phyloP scores from a whole-genome alignment of 305 asterid genomes.

The Fraxinus dipetala region DNA sequence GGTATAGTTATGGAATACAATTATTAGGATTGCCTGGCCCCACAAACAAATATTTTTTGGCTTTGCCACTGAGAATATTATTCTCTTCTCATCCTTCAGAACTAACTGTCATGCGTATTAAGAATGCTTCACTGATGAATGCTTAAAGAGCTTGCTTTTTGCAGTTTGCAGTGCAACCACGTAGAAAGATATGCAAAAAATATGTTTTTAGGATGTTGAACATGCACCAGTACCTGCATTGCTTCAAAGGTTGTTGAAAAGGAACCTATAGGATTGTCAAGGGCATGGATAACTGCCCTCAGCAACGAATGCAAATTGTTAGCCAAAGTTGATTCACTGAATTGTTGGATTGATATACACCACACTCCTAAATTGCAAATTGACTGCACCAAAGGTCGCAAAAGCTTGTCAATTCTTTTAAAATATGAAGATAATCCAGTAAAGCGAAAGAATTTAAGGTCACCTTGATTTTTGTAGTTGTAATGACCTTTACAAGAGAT shows the following conservation, averaged over 20 bases:
- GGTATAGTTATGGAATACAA: not conserved
- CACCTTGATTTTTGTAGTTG: conserved; percentile 62
- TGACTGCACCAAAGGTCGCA: conserved; percentile 47
- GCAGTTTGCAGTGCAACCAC: not conserved
- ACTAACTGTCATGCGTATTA: not conserved
- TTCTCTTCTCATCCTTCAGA: not conserved
- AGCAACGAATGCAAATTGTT: conserved; percentile 48
- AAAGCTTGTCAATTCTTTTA: conserved; percentile 21
- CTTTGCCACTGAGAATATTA: not conserved
- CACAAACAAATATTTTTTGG: not conserved
- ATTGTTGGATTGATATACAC: conserved; percentile 77
- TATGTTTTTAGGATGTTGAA: conserved; percentile 13
- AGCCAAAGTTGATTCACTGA: conserved; percentile 41
- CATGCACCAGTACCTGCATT: conserved; percentile 51
- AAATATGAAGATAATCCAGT: conserved; percentile 11
- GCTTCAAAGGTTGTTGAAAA: conserved; percentile 74
- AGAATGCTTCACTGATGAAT: not conserved
- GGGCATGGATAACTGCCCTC: conserved; percentile 56
- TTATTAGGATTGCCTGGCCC: not conserved
- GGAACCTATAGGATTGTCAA: conserved; percentile 75
- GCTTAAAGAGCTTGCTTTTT: not conserved
- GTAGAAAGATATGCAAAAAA: conserved; percentile 4
- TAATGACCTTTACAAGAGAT: conserved; percentile 52
- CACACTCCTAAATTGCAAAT: conserved; percentile 73
- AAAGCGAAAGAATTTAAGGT: conserved; percentile 1